A percentile compares a stretch with the other conserved stretches of the same genome.
These are phyloP conservation scores for Stylosanthes scabra DNA, from an alignment of 331 rosid species.

Conservation along the genomic window DNA sequence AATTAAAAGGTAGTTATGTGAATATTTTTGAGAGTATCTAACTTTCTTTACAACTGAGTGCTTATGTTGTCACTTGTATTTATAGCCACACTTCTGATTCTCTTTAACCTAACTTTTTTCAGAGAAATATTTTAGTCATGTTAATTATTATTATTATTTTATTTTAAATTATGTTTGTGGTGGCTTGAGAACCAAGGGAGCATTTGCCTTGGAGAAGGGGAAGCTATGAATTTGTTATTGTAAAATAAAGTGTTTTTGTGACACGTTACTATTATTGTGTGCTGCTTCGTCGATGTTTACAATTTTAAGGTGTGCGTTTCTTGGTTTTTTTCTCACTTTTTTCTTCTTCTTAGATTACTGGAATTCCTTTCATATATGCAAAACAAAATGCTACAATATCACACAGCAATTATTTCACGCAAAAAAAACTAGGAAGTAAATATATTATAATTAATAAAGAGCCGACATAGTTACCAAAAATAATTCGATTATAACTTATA, in stretches of 20 bases:
- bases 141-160: too few species aligned
- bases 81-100: neutral
- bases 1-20: too few species aligned
- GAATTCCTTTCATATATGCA: neutral
- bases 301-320: neutral
- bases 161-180: too few species aligned
- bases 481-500: too few species aligned
- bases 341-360: neutral
- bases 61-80: neutral
- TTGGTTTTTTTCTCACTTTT: slow-evolving; percentile 3
- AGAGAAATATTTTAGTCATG: too few species aligned
- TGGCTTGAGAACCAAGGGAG: slow-evolving; percentile 36
- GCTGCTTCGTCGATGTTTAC: slow-evolving; percentile 30
- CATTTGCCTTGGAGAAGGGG: slow-evolving; percentile 38
- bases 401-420: too few species aligned
- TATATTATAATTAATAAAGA: too few species aligned
- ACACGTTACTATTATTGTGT: neutral
- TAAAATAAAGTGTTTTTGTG: too few species aligned
- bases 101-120: too few species aligned
- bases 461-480: too few species aligned
- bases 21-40: neutral
- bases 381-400: neutral
- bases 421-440: too few species aligned
- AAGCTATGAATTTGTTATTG: neutral
- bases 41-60: neutral